Evolutionary conservation across 192 early-diverging fungal species (phyloP).

Genomic region (Entophlyctis luteolus): DNA sequence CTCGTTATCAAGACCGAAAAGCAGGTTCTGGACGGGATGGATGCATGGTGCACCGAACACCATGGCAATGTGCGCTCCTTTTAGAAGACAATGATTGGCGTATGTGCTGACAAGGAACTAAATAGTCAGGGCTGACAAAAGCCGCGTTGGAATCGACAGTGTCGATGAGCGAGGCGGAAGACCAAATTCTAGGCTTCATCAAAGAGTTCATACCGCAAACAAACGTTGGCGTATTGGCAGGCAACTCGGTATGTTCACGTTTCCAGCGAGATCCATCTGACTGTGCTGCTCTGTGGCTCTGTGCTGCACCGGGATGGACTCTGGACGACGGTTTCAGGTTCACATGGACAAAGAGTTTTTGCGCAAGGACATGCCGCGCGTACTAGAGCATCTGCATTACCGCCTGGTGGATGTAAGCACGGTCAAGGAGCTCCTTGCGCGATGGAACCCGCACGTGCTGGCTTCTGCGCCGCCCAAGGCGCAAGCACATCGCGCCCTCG

Average conservation of each 20-base stretch:
- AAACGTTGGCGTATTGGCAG: slow-evolving; percentile 71
- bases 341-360: slow-evolving; percentile 88
- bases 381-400: slow-evolving; percentile 78
- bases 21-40: slow-evolving; percentile 79
- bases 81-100: too few species aligned
- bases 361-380: slow-evolving; percentile 69
- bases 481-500: slow-evolving; percentile 67
- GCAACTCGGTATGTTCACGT: slow-evolving; percentile 63
- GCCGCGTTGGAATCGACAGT: slow-evolving; percentile 66
- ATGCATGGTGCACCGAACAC: slow-evolving; percentile 82
- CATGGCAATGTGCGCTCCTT: slow-evolving; percentile 63
- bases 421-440: slow-evolving; percentile 74
- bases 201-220: slow-evolving; percentile 60
- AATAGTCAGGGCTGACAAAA: slow-evolving; percentile 72
- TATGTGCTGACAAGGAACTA: too few species aligned
- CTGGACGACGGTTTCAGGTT: too few species aligned
- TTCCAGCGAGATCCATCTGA: neutral
- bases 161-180: slow-evolving; percentile 67
- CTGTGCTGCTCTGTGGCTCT: too few species aligned
- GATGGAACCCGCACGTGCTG: slow-evolving; percentile 65
- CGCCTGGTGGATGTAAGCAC: slow-evolving; percentile 82
- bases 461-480: slow-evolving; percentile 58
- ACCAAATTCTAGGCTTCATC: slow-evolving; percentile 69
- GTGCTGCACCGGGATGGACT: too few species aligned
- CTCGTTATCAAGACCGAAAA: slow-evolving; percentile 37